These are phyloP conservation scores for Ophiognomonia clavigignenti-juglandacearum DNA, from an alignment of 2,329 filamentous ascomycete species.

Conservation along the genomic window DNA sequence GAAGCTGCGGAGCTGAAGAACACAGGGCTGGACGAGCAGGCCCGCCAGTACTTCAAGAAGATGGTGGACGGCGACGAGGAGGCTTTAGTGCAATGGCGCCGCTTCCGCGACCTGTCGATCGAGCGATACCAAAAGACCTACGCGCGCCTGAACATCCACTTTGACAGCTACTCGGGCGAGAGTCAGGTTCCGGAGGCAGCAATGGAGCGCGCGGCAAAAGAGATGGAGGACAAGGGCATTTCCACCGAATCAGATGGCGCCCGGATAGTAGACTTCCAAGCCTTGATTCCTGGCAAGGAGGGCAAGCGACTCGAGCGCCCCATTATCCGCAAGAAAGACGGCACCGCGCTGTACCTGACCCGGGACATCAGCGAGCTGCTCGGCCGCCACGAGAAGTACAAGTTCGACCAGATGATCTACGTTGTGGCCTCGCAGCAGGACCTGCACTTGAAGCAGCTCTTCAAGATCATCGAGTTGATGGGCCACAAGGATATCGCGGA, in stretches of 20 bases:
- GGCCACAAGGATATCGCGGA: constrained; percentile 62
- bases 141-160: constrained; percentile 64
- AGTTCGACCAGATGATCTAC: constrained; percentile 77
- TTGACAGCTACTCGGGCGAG: constrained; percentile 71
- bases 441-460: constrained; percentile 67
- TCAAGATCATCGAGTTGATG: constrained; percentile 72
- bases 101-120: constrained; percentile 64
- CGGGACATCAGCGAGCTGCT: constrained; percentile 73
- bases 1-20: constrained; percentile 41
- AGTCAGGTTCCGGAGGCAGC: constrained; percentile 63
- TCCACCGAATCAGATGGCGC: constrained; percentile 68
- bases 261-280: constrained; percentile 66
- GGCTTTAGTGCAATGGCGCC: constrained; percentile 58
- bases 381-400: constrained; percentile 56
- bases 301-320: constrained; percentile 67
- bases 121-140: constrained; percentile 64
- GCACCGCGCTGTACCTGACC: constrained; percentile 72
- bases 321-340: constrained; percentile 68
- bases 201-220: constrained; percentile 59
- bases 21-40: constrained; percentile 63
- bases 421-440: constrained; percentile 70
- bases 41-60: constrained; percentile 65
- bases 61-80: constrained; percentile 64
- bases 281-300: constrained; percentile 60
- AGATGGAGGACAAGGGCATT: constrained; percentile 60